Percentiles rank a stretch among this genome's conserved stretches.
Evolutionary conservation across 2,329 filamentous ascomycete species (phyloP).

Genomic region (Dryadomyces quercus-mongolicae): DNA sequence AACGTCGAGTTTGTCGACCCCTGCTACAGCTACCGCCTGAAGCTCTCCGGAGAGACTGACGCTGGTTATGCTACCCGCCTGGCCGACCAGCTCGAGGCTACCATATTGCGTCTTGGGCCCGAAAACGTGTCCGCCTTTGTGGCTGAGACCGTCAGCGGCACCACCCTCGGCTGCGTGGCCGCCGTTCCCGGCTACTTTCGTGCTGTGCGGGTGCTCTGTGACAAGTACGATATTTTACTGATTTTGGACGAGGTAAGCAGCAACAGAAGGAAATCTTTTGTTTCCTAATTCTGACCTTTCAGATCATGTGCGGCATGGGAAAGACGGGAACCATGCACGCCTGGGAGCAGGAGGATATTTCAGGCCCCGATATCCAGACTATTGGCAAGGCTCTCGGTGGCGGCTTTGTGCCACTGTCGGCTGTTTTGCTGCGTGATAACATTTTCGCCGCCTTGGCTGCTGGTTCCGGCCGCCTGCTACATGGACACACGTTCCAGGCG

Average conservation of each 20-base stretch:
- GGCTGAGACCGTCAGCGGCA: conserved; percentile 34
- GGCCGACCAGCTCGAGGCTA: conserved; percentile 47
- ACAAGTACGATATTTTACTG: conserved; percentile 59
- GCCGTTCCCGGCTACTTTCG: conserved; percentile 55
- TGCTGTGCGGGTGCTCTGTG: conserved; percentile 56
- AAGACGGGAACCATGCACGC: conserved; percentile 47
- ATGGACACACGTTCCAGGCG: conserved; percentile 52
- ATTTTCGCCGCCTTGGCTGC: conserved; percentile 31
- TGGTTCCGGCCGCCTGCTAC: conserved; percentile 23
- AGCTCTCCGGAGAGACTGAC: conserved; percentile 33
- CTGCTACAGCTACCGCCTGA: conserved; percentile 48
- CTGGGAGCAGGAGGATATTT: conserved; percentile 42
- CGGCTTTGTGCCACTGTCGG: conserved; percentile 51
- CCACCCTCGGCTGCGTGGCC: conserved; percentile 57
- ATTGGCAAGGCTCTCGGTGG: conserved; percentile 55
- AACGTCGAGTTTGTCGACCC: conserved; percentile 48
- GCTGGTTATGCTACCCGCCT: conserved; percentile 44
- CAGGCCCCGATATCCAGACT: conserved; percentile 48
- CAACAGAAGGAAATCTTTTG: too few relatives aligned
- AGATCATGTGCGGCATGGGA: conserved; percentile 55
- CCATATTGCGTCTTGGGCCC: conserved; percentile 48
- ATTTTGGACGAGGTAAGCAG: conserved; percentile 53
- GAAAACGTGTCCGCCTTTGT: conserved; percentile 55
- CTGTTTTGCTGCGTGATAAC: conserved; percentile 39
- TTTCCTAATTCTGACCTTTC: too few relatives aligned